phyloP scores from a whole-genome alignment of 371 early-diverging fungal genomes.

The Capillidium rhysosporum region DNA sequence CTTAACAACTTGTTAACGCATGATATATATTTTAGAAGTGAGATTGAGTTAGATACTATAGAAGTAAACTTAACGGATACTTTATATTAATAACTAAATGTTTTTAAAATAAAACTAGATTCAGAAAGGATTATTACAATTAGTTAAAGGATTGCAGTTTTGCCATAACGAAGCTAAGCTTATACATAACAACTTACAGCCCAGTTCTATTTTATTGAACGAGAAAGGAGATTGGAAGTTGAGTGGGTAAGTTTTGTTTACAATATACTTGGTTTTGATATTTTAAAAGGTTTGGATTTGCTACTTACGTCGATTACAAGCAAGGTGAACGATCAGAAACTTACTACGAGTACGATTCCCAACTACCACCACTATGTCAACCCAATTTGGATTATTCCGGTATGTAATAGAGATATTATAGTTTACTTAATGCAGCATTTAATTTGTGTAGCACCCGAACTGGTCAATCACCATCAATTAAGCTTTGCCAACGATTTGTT shows the following conservation, averaged over 20 bases:
- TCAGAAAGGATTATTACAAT: conserved; percentile 65
- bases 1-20: conserved; percentile 42
- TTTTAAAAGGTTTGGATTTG: conserved; percentile 35
- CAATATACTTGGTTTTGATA: not conserved
- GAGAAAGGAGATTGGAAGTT: conserved; percentile 78
- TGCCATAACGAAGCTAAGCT: conserved; percentile 46
- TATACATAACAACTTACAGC: conserved; percentile 58
- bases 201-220: conserved; percentile 57
- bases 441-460: conserved; percentile 49
- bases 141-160: conserved; percentile 51
- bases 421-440: no score
- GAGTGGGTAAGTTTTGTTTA: conserved; percentile 29
- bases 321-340: conserved; percentile 13
- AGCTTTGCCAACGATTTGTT: conserved; percentile 51
- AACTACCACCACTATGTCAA: conserved; percentile 40
- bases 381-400: conserved; percentile 37
- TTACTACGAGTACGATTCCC: conserved; percentile 30
- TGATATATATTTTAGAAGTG: conserved; percentile 10
- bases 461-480: conserved; percentile 30
- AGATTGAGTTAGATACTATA: no score
- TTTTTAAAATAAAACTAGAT: conserved; percentile 19
- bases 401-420: not conserved
- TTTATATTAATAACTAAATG: not conserved
- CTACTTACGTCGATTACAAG: conserved; percentile 30
- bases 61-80: not conserved